phyloP scores from a whole-genome alignment of 129 eudicot species.

The Tagetes erecta region DNA sequence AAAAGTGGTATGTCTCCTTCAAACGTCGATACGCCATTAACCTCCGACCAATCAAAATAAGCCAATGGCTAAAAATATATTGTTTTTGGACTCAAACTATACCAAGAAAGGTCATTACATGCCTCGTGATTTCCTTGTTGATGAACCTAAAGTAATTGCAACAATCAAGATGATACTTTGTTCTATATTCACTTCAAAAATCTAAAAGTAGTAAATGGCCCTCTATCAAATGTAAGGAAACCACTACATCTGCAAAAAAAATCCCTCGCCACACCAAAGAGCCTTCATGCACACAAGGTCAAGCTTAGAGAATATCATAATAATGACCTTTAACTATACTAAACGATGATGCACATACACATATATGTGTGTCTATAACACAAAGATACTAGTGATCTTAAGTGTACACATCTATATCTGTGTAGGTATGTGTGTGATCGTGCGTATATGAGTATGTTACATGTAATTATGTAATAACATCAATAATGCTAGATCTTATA shows the following conservation, averaged over 20 bases:
- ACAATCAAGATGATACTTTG: background rate
- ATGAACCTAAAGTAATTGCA: background rate
- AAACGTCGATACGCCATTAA: background rate
- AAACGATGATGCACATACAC: background rate
- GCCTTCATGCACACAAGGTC: background rate
- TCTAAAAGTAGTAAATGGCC: background rate
- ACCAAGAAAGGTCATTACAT: conserved; percentile 13
- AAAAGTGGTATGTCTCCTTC: conserved; percentile 6
- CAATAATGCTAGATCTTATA: background rate
- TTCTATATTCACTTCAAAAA: background rate
- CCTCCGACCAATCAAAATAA: conserved; percentile 15
- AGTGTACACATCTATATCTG: background rate
- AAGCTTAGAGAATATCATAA: background rate
- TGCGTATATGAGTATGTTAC: background rate
- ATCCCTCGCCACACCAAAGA: background rate
- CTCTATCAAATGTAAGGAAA: background rate
- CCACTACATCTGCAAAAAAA: background rate
- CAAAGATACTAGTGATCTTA: background rate
- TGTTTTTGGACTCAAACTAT: conserved; percentile 3
- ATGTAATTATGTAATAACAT: background rate
- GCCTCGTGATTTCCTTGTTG: background rate
- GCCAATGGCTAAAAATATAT: background rate
- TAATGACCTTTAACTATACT: background rate
- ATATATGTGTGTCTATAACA: background rate
- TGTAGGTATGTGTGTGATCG: background rate